These are phyloP conservation scores for Choanephora cucurbitarum DNA, from an alignment of 371 early-diverging fungal species.

Conservation along the genomic window DNA sequence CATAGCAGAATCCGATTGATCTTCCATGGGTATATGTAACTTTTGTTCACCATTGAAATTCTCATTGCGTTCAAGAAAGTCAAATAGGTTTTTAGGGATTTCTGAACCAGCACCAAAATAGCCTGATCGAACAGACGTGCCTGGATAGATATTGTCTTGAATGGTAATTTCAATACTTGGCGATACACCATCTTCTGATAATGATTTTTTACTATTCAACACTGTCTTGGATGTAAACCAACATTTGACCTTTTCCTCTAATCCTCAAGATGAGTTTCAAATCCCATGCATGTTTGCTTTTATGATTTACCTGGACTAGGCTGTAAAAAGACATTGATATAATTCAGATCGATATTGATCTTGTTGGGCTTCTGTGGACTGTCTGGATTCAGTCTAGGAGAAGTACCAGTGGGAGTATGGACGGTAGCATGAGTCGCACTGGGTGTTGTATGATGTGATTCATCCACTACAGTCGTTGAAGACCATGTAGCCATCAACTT, in stretches of 20 bases:
- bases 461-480: slow-evolving; percentile 7
- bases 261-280: too few relatives aligned
- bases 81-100: slow-evolving; percentile 40
- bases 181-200: slow-evolving; percentile 17
- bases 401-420: too few relatives aligned
- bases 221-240: slow-evolving; percentile 49
- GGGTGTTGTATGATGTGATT: neutral
- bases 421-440: neutral
- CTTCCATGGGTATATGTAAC: slow-evolving; percentile 50
- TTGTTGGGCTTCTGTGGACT: slow-evolving; percentile 18
- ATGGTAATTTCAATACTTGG: slow-evolving; percentile 55
- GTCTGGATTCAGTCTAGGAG: neutral
- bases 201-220: slow-evolving; percentile 13
- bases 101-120: slow-evolving; percentile 43
- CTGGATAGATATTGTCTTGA: slow-evolving; percentile 19
- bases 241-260: slow-evolving; percentile 34
- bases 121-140: slow-evolving; percentile 21
- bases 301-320: slow-evolving; percentile 24
- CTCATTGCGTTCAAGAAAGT: slow-evolving; percentile 35
- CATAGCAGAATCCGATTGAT: slow-evolving; percentile 63
- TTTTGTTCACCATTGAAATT: slow-evolving; percentile 53
- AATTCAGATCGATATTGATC: slow-evolving; percentile 38
- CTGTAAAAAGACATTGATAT: slow-evolving; percentile 50
- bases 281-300: neutral
- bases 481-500: slow-evolving; percentile 23